Evolutionary conservation across 2,329 filamentous ascomycete species (phyloP).

Genomic region (Xylariaceae sp.): DNA sequence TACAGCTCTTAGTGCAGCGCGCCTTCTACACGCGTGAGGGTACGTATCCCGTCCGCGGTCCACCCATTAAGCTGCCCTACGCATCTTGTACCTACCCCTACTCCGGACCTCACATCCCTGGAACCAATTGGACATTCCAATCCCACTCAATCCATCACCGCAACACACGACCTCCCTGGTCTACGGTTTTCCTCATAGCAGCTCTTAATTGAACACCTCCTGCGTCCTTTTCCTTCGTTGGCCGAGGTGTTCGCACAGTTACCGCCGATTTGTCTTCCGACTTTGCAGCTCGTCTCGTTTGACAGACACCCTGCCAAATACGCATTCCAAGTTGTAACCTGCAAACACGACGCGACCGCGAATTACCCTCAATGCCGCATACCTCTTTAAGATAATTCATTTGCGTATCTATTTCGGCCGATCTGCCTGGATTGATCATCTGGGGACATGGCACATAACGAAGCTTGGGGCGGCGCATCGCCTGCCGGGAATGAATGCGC

Average conservation of each 20-base stretch:
- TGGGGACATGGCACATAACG: constrained; percentile 29
- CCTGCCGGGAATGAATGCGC: constrained; percentile 42
- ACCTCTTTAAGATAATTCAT: background rate
- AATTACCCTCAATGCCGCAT: constrained; percentile 3
- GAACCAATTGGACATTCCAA: constrained; percentile 14
- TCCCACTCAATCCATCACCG: constrained; percentile 11
- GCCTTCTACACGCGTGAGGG: constrained; percentile 23
- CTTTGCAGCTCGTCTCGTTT: background rate
- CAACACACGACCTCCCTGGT: constrained; percentile 4
- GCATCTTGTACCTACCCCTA: constrained; percentile 24
- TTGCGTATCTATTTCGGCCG: background rate
- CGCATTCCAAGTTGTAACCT: constrained; percentile 1
- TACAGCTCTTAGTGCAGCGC: constrained; percentile 25
- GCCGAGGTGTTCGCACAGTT: background rate
- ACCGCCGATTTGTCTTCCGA: background rate
- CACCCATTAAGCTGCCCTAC: constrained; percentile 24
- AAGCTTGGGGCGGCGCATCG: constrained; percentile 26
- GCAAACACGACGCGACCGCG: background rate
- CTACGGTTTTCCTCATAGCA: background rate
- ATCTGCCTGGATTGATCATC: background rate
- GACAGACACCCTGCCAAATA: constrained; percentile 8
- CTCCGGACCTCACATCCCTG: background rate
- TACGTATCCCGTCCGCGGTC: constrained; percentile 23
- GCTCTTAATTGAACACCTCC: background rate
- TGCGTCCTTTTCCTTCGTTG: background rate